Base-by-base conservation (phyloP, 163 green algal genomes). In the Trebouxia gelatinosa region DNA sequence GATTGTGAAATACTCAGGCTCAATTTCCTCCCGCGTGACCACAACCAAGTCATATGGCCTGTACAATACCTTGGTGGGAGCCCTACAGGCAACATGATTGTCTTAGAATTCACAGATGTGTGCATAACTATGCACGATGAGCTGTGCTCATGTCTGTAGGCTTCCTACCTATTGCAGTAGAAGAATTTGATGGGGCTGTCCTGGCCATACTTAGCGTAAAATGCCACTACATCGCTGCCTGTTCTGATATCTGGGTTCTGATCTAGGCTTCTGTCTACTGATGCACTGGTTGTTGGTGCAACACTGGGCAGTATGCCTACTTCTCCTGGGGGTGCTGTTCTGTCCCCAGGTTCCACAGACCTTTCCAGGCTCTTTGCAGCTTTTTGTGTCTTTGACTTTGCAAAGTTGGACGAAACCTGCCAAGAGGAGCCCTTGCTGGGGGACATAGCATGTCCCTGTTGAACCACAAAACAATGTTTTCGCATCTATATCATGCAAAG, bases 111-210 rank as follows among this genome's bases (percentile, higher is more conserved):
- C 48, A 58, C 48, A 58, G 48, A 58, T 58, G 48, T 19, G 19
- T 58, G 48, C 48, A 58, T 16, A 58, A 58, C 19, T 16, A 58
- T 58, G 48, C 48, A 19, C 48, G 19, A 16, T 58, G 48, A 58
- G 16, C 48, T n/a, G 48, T n/a, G 19, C 48, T 58, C 48, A n/a
- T 66, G 6, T 32, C 11, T 29, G 57, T 37, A n/a, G 23, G 57
- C 17, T 9, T 66, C 13, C 26, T 77, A 92, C 86, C 86, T 89
- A 77, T 91, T 90, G 85, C 92, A 95, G 87, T 94, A 94, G 81
- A 97, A 95, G 79, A 95, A 93, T 80, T 94, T 94, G 26, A 95
- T 84, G 39, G 86, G 64, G 72, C 85, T 87, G 77, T 93, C 88
- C 78, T 95, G 88, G 3, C 92, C 92, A 77, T 92, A 89, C 50